phyloP scores from a whole-genome alignment of 192 early-diverging fungal genomes.

The Obelidium mucronatum region DNA sequence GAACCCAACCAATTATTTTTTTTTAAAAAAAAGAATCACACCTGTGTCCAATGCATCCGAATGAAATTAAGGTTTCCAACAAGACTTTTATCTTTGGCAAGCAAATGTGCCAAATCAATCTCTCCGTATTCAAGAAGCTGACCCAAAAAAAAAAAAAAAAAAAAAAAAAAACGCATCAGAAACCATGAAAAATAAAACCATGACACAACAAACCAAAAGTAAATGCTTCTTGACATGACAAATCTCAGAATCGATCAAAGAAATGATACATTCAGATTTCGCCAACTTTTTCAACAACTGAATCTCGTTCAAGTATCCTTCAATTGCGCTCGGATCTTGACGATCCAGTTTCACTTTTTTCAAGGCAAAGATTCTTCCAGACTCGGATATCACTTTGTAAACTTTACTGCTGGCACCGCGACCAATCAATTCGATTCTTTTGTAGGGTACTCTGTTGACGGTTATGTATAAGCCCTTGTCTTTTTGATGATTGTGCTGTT shows the following conservation, averaged over 20 bases:
- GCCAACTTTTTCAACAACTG: slow-evolving; percentile 71
- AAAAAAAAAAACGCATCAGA: background rate
- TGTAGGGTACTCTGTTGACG: slow-evolving; percentile 51
- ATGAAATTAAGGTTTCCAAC: slow-evolving; percentile 77
- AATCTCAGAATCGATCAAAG: slow-evolving; percentile 79
- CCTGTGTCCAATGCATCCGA: slow-evolving; percentile 67
- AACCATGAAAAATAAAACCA: background rate
- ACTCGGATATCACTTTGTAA: slow-evolving; percentile 78
- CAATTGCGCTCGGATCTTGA: slow-evolving; percentile 67
- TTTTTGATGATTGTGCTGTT: no score
- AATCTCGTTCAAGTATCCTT: slow-evolving; percentile 88
- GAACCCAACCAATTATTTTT: no score
- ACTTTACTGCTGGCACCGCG: slow-evolving; percentile 91
- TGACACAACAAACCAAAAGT: slow-evolving; percentile 66
- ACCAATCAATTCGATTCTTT: slow-evolving; percentile 65
- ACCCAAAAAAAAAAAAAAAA: no score
- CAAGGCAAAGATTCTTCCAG: slow-evolving; percentile 73
- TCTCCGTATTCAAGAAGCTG: slow-evolving; percentile 90
- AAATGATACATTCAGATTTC: slow-evolving; percentile 77
- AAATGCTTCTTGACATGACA: slow-evolving; percentile 65
- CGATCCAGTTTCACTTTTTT: slow-evolving; percentile 82
- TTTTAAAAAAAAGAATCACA: no score
- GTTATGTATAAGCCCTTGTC: slow-evolving; percentile 2
- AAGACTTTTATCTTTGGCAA: slow-evolving; percentile 48
- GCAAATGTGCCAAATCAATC: slow-evolving; percentile 75